Conservation (phyloP, 208 protist genomes). For the Crithidia expoeki region DNA sequence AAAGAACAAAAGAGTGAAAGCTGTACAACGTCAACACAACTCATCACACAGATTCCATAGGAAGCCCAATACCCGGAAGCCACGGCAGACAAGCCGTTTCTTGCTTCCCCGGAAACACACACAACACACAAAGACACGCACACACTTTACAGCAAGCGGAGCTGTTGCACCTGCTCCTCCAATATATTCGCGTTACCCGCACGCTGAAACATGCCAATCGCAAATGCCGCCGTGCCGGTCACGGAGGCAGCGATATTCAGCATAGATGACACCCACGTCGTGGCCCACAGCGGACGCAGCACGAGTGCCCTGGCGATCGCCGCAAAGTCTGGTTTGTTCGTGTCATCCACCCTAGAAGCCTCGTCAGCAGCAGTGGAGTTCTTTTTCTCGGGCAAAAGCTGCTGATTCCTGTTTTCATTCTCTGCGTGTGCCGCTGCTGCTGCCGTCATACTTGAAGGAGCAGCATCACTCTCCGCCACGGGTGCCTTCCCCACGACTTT, state of each 20-base stretch:
- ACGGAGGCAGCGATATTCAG: slow-evolving; percentile 43
- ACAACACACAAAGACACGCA: neutral
- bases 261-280: slow-evolving; percentile 25
- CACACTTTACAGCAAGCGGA: slow-evolving; percentile 18
- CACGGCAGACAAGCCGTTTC: too few relatives aligned
- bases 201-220: slow-evolving; percentile 74
- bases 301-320: slow-evolving; percentile 38
- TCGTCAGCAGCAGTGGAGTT: too few relatives aligned
- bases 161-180: slow-evolving; percentile 53
- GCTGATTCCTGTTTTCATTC: neutral
- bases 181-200: slow-evolving; percentile 70
- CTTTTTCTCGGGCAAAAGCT: neutral
- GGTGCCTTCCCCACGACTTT: neutral
- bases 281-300: slow-evolving; percentile 36
- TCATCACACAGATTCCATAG: too few relatives aligned
- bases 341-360: neutral
- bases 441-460: neutral
- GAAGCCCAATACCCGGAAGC: too few relatives aligned
- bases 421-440: neutral
- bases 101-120: too few relatives aligned
- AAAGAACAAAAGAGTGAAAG: too few relatives aligned
- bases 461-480: neutral
- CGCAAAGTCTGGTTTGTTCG: slow-evolving; percentile 31
- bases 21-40: too few relatives aligned
- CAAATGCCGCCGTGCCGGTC: slow-evolving; percentile 40